Conservation (phyloP, 2,329 filamentous ascomycete genomes). For the Alternaria burnsii region DNA sequence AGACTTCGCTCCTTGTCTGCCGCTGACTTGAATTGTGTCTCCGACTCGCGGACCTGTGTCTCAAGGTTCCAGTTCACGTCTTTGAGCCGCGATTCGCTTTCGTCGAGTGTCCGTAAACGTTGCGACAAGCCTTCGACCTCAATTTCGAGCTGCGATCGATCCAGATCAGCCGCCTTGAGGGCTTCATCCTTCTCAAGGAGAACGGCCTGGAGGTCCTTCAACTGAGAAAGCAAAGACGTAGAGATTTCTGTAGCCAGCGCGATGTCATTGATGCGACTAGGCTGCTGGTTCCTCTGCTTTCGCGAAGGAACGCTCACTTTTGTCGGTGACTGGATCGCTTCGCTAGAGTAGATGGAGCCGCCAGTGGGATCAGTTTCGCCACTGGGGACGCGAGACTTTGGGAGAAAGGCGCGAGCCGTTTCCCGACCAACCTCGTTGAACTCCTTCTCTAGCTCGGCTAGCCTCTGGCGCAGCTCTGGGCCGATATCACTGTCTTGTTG, state of each 20-base stretch:
- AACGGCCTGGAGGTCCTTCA: constrained; percentile 85
- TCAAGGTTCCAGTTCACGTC: constrained; percentile 99
- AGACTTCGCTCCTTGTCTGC: constrained; percentile 85
- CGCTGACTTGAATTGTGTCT: constrained; percentile 76
- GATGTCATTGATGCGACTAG: constrained; percentile 90
- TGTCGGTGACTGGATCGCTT: constrained; percentile 84
- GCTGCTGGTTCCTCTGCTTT: constrained; percentile 88
- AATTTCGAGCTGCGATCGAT: constrained; percentile 81
- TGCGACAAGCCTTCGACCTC: constrained; percentile 82
- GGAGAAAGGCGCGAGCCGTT: constrained; percentile 86
- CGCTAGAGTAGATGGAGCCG: constrained; percentile 72
- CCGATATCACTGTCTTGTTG: constrained; percentile 76
- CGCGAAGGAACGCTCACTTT: constrained; percentile 88
- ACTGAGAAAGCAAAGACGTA: constrained; percentile 90
- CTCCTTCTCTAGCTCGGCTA: constrained; percentile 89
- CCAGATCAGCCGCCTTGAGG: constrained; percentile 75
- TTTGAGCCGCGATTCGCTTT: constrained; percentile 95
- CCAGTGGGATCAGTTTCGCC: constrained; percentile 46
- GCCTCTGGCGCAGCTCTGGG: constrained; percentile 80
- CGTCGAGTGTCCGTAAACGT: constrained; percentile 82
- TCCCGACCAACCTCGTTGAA: constrained; percentile 94
- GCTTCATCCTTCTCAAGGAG: constrained; percentile 89
- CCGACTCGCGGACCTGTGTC: constrained; percentile 86
- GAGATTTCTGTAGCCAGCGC: constrained; percentile 99
- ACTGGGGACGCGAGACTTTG: constrained; percentile 78